Evolutionary conservation across 305 asterid genomes (phyloP).

Genomic region (Solanum hybrid): DNA sequence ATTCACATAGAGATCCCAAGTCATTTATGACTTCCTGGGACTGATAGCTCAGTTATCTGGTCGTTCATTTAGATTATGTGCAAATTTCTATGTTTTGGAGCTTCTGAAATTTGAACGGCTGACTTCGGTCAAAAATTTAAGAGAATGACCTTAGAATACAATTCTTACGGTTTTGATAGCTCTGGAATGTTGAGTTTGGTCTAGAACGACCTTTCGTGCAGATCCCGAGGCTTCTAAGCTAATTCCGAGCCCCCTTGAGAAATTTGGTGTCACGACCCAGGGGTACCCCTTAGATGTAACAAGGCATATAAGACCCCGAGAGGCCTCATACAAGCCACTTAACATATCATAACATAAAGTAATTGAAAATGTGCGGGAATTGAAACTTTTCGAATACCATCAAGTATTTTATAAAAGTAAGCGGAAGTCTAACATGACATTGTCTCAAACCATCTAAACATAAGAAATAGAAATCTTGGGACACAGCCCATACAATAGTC

Average conservation of each 20-base stretch:
- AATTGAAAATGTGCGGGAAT: too few species aligned
- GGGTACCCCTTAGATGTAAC: too few species aligned
- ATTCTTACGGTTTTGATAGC: background rate
- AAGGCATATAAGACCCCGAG: too few species aligned
- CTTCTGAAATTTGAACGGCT: background rate
- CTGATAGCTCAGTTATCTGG: background rate
- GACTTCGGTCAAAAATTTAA: background rate
- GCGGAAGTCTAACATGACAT: too few species aligned
- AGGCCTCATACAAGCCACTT: too few species aligned
- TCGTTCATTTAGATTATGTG: background rate
- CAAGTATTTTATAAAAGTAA: too few species aligned
- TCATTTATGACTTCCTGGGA: background rate
- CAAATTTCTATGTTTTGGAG: background rate
- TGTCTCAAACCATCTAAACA: too few species aligned
- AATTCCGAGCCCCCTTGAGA: background rate
- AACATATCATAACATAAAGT: too few species aligned
- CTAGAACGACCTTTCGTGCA: background rate
- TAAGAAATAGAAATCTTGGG: too few species aligned
- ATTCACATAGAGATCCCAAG: background rate
- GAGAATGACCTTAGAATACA: background rate
- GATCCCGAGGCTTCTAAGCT: background rate
- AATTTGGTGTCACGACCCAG: too few species aligned
- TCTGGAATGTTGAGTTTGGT: background rate
- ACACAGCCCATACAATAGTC: too few species aligned
- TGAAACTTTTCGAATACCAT: too few species aligned